Evolutionary conservation across 2,329 filamentous ascomycete genomes (phyloP), one percentile per base, ranked within the genome.

Genomic region (Alternaria ethzedia): DNA sequence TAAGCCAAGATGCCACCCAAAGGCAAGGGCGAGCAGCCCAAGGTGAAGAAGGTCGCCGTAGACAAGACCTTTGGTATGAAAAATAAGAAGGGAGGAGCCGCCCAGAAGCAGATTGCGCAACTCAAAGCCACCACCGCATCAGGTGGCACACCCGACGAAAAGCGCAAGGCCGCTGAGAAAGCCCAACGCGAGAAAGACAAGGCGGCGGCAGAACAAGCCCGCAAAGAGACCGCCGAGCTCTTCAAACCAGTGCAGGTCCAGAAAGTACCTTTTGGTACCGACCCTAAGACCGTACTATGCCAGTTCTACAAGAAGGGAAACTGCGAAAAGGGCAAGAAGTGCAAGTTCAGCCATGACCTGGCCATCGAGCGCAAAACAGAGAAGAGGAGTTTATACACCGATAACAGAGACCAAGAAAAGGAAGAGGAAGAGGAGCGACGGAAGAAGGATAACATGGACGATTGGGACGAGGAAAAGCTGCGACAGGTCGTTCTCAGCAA

Each of bases 61-160:
- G 96, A 99, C 86, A 96, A 95, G 84, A 97, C 96, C 52, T 99
- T 99, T 86, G 96, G 96, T 75, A 98, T 99, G 96, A 99, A 99
- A 85, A 99, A 99, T 80, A 99, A 99, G 86, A 99, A 97, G 86
- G 96, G 96, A 72, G 91, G 89, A 61, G 90, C 89, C 56, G 95
- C 94, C 59, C 93, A 98, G 83, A 97, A 90, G 82, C 89, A 94
- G 72, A 98, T 99, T 78, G 90, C 92, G 63, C 92, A 94, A 75
- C 88, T 99, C 80, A 70, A 72, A 74, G 87, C 90, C 56, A 89
- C 91, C 70, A 86, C 87, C 60, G 90, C 91, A 72, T 69, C 72
- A 6, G 72, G 70, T 41, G 93, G 93, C 65, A 91, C 87, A n/a
- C 88, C 93, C 21, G 95, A 97, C 61, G 91, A 96, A 80, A 98